Evolutionary conservation across 176 grass and related monocot genomes (phyloP).

Genomic region (Cenchrus fungigraminus): DNA sequence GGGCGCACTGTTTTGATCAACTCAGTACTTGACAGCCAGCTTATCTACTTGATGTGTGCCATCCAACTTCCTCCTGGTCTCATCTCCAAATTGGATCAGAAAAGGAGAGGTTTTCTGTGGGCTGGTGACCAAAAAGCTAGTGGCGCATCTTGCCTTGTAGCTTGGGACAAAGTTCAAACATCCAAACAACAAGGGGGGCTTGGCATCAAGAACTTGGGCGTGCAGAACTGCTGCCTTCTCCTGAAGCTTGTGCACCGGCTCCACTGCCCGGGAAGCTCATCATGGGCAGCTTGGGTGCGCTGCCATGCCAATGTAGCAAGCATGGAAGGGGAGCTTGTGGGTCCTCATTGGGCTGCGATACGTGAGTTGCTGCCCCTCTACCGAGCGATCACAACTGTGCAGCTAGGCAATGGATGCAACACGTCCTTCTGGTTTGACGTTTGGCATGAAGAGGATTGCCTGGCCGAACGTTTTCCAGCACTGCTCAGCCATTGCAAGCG

Average conservation of each 20-base stretch:
- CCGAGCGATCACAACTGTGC: not conserved
- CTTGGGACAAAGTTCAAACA: not conserved
- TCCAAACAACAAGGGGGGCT: no score
- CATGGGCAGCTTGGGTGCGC: no score
- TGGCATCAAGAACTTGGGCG: no score
- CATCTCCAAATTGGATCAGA: fast-evolving
- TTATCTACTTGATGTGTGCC: not conserved
- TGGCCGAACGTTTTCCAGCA: not conserved
- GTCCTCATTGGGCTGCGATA: no score
- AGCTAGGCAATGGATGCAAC: not conserved
- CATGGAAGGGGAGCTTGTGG: no score
- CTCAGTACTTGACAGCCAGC: not conserved
- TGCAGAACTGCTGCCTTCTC: no score
- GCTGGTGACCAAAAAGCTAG: fast-evolving
- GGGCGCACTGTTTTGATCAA: not conserved
- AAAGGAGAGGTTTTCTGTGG: not conserved
- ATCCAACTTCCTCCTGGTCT: fast-evolving
- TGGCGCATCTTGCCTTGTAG: not conserved
- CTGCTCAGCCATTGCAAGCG: not conserved
- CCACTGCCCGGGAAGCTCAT: no score
- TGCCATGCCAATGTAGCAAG: no score
- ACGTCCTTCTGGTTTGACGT: not conserved
- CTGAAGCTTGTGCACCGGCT: no score
- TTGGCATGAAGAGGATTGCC: not conserved
- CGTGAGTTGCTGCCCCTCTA: not conserved